A percentile compares a stretch with the other conserved stretches of the same genome.
Evolutionary conservation across 768 basidiomycete genomes (phyloP).

Genomic region (Boletus insuetus): DNA sequence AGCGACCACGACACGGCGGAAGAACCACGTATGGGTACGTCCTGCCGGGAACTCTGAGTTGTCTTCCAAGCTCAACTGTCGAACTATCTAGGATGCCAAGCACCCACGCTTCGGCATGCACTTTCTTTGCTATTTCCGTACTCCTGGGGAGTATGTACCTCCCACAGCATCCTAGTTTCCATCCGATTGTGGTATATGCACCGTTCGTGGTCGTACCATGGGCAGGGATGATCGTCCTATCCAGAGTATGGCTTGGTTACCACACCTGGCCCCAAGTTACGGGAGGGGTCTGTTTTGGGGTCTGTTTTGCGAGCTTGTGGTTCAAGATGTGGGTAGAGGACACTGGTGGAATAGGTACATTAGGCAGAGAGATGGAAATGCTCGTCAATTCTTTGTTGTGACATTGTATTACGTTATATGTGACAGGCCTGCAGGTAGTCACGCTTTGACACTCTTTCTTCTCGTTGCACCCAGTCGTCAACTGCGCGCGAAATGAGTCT

Average conservation of each 20-base stretch:
- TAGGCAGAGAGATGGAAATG: slow-evolving; percentile 15
- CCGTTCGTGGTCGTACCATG: slow-evolving; percentile 56
- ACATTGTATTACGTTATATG: slow-evolving; percentile 23
- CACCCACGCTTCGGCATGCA: slow-evolving; percentile 72
- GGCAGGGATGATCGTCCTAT: slow-evolving; percentile 53
- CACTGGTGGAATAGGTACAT: slow-evolving; percentile 18
- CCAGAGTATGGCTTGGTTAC: slow-evolving; percentile 73
- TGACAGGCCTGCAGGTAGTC: slow-evolving; percentile 25
- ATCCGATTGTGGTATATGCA: slow-evolving; percentile 27
- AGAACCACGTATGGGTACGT: slow-evolving; percentile 70
- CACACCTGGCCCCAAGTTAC: slow-evolving; percentile 71
- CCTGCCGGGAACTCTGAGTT: neutral
- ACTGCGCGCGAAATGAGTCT: slow-evolving; percentile 42
- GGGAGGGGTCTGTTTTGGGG: slow-evolving; percentile 57
- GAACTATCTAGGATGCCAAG: slow-evolving; percentile 68
- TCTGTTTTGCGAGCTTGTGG: slow-evolving; percentile 51
- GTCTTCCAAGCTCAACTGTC: neutral
- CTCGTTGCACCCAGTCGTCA: slow-evolving; percentile 1
- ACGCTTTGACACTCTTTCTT: slow-evolving; percentile 10
- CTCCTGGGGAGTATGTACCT: slow-evolving; percentile 54
- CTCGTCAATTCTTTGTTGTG: slow-evolving; percentile 11
- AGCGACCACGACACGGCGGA: slow-evolving; percentile 47
- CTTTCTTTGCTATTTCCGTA: slow-evolving; percentile 61
- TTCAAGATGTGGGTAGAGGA: slow-evolving; percentile 53
- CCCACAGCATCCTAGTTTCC: slow-evolving; percentile 57